These are phyloP conservation scores for Neurospora sp. DNA, from an alignment of 495 filamentous ascomycete species.

Conservation along the genomic window DNA sequence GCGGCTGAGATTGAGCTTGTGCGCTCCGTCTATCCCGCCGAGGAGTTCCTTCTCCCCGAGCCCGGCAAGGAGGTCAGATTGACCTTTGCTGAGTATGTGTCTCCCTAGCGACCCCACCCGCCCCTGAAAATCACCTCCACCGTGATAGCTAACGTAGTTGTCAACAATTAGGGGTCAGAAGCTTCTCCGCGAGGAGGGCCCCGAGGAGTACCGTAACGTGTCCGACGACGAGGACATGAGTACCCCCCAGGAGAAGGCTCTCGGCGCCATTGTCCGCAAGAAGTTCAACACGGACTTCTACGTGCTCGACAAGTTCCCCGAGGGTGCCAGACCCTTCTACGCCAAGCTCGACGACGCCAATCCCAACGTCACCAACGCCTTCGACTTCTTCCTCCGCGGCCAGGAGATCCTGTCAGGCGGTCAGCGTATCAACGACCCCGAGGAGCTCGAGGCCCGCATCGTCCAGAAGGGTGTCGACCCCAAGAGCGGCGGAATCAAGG, in stretches of 20 bases:
- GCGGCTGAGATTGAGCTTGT: conserved; percentile 62
- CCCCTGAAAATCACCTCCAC: neutral
- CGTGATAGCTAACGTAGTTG: neutral
- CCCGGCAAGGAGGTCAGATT: conserved; percentile 62
- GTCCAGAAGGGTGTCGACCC: conserved; percentile 64
- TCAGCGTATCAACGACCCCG: conserved; percentile 72
- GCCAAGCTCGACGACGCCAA: conserved; percentile 66
- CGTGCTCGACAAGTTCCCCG: conserved; percentile 84
- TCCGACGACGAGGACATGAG: conserved; percentile 69
- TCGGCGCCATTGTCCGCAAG: conserved; percentile 72
- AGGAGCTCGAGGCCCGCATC: conserved; percentile 59
- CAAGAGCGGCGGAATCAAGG: conserved; percentile 53
- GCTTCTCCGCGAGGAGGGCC: conserved; percentile 70
- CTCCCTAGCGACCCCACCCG: neutral
- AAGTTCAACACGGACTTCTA: conserved; percentile 90
- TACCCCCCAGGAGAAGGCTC: conserved; percentile 79
- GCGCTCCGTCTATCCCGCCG: conserved; percentile 48
- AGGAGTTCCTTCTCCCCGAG: conserved; percentile 42
- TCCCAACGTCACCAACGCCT: conserved; percentile 66
- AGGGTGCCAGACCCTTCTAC: conserved; percentile 78
- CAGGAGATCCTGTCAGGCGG: conserved; percentile 85
- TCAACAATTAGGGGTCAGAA: conserved; percentile 43
- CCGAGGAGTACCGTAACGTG: conserved; percentile 55
- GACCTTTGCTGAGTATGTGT: conserved; percentile 58
- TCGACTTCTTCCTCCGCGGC: conserved; percentile 87